Percentiles rank a stretch among this genome's conserved stretches.
Evolutionary conservation across 164 flowering plant species (phyloP).

Genomic region (Dillenia suffruticosa): DNA sequence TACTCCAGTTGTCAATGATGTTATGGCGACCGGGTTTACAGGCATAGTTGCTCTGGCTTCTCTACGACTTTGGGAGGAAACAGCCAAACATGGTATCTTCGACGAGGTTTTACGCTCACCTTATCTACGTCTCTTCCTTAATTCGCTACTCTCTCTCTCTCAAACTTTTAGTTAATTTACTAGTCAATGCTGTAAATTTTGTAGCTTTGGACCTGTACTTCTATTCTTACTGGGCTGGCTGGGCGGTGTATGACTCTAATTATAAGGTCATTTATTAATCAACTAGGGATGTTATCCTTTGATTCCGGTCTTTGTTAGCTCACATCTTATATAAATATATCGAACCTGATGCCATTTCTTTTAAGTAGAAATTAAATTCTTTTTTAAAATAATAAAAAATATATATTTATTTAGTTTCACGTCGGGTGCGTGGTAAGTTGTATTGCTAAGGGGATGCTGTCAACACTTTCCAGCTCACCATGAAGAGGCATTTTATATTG

Average conservation of each 20-base stretch:
- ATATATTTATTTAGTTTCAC: too few relatives aligned
- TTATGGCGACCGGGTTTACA: constrained; percentile 32
- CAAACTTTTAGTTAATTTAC: background rate
- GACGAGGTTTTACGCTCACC: constrained; percentile 39
- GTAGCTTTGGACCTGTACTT: background rate
- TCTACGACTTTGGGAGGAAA: constrained; percentile 56
- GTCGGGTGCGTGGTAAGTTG: too few relatives aligned
- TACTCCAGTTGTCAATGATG: constrained; percentile 38
- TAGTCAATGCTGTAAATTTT: background rate
- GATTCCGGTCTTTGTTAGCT: background rate
- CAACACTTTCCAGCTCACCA: too few relatives aligned
- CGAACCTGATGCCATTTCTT: too few relatives aligned
- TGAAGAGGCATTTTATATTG: too few relatives aligned
- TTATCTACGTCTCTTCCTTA: background rate
- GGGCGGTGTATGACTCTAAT: background rate
- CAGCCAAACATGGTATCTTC: constrained; percentile 56
- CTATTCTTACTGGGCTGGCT: background rate
- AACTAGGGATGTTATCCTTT: background rate
- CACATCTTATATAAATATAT: too few relatives aligned
- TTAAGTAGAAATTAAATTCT: too few relatives aligned
- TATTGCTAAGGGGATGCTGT: too few relatives aligned
- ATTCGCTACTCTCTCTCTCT: background rate
- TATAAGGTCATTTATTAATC: background rate
- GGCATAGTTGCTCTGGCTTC: constrained; percentile 40
- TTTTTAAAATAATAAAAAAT: too few relatives aligned